Base-by-base conservation (phyloP, 1,284 basidiomycete genomes). In the Puccinia polysora region DNA sequence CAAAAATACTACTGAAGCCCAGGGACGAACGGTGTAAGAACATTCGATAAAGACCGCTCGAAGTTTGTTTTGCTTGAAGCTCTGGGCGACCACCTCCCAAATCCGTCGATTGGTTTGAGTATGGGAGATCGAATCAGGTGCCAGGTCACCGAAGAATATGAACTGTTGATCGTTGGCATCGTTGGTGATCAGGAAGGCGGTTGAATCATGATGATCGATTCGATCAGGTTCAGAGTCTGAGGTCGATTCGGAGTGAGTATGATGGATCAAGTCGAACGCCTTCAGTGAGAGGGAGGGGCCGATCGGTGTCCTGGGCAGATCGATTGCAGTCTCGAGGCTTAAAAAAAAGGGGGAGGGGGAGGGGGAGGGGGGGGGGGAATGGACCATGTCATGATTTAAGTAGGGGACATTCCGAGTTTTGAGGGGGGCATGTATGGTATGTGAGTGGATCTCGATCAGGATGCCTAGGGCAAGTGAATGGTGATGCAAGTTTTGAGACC, bases 161-260 rank as follows among this genome's bases (percentile, higher is more conserved):
- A 90, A 86, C 77, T 90, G 87, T 59, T 82, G 83, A 2, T 79
- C 78, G 36, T 83, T 83, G 20, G 82, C 77, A 65, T 86, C n/a
- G n/a, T n/a, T n/a, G n/a, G n/a, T n/a, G n/a, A n/a, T n/a, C n/a
- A n/a, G n/a, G n/a, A n/a, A n/a, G 82, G 77, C 89, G 85, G 12
- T n/a, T n/a, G n/a, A n/a, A n/a, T n/a, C n/a, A 85, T 84, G 74
- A 92, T 78, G 78, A 90, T 90, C 81, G 88, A 91, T 8, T 89
- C 90, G 1, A 86, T 81, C 32, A 87, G 88, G 15, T 85, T 82
- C 79, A 91, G n/a, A n/a, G n/a, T n/a, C 25, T 25, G 32, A 25
- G 78, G 0, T 83, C 84, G 25, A 78, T 75, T 20, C 28, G 10
- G 40, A 43, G 20, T 7, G 74, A 49, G 43, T 6, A 5, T 32